These are phyloP conservation scores for Alternaria burnsii DNA, from an alignment of 2,329 filamentous ascomycete species.

Conservation along the genomic window DNA sequence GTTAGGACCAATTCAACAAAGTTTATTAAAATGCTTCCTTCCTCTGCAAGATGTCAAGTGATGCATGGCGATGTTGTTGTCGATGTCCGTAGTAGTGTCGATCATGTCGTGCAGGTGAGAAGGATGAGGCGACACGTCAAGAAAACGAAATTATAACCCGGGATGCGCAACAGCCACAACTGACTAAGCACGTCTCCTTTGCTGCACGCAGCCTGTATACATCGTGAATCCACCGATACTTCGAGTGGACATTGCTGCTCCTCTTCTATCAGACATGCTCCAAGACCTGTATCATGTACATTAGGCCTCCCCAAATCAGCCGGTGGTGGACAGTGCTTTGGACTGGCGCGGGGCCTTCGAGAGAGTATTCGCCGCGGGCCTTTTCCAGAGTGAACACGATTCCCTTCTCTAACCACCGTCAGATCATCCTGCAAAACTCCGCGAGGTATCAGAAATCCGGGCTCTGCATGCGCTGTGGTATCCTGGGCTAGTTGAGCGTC, in stretches of 20 bases:
- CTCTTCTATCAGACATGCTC: background rate
- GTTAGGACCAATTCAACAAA: constrained; percentile 19
- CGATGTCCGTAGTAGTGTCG: background rate
- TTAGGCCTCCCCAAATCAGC: constrained; percentile 11
- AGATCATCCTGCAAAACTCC: background rate
- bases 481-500: constrained; percentile 9
- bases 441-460: constrained; percentile 1
- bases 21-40: background rate
- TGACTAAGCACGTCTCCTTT: constrained; percentile 5
- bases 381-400: constrained; percentile 5
- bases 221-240: background rate
- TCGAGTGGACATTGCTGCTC: background rate
- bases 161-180: constrained; percentile 4
- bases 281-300: background rate
- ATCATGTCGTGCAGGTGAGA: background rate
- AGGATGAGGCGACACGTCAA: constrained; percentile 1
- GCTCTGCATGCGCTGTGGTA: constrained; percentile 6
- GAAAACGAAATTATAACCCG: background rate
- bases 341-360: constrained; percentile 15
- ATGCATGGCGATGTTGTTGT: background rate
- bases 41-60: background rate
- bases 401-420: constrained; percentile 2
- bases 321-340: constrained; percentile 11
- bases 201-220: background rate
- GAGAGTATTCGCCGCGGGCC: constrained; percentile 6